Evolutionary conservation across 345 rosid species (phyloP).

Genomic region (Laguncularia racemosa): DNA sequence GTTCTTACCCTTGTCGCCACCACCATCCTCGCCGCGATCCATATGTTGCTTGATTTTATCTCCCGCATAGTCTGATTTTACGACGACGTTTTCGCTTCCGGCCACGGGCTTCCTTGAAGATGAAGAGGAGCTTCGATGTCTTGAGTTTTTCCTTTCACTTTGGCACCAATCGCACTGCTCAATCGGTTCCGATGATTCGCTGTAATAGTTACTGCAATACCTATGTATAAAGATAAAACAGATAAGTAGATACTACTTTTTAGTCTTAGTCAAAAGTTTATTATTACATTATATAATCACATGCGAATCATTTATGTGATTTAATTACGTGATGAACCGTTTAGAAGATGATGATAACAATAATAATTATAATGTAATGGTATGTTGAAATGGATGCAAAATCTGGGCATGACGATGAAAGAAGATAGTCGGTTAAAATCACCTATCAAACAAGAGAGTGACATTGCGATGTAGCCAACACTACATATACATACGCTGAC

Average conservation of each 20-base stretch:
- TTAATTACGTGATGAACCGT: not conserved
- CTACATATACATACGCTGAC: conserved; percentile 3
- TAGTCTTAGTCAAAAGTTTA: too few species aligned
- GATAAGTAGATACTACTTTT: not conserved
- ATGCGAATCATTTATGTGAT: not conserved
- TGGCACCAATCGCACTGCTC: conserved; percentile 90
- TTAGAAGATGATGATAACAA: not conserved
- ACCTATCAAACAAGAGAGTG: conserved; percentile 15
- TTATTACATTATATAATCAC: not conserved
- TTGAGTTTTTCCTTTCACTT: conserved; percentile 38
- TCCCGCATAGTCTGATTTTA: conserved; percentile 33
- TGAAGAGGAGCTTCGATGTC: conserved; percentile 29
- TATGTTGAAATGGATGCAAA: not conserved
- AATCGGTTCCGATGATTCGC: conserved; percentile 54
- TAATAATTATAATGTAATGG: conserved; percentile 7
- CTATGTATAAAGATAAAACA: conserved; percentile 20
- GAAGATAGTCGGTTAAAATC: conserved; percentile 22
- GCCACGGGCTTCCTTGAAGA: conserved; percentile 24
- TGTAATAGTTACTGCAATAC: conserved; percentile 87
- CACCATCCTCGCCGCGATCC: conserved; percentile 39
- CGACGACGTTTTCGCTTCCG: conserved; percentile 21
- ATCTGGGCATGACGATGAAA: conserved; percentile 3
- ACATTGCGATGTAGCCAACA: not conserved
- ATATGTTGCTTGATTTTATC: conserved; percentile 48
- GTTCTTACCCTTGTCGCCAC: conserved; percentile 20